Base-by-base conservation (phyloP, 2,329 filamentous ascomycete genomes). In the Calonectria pauciramosa region DNA sequence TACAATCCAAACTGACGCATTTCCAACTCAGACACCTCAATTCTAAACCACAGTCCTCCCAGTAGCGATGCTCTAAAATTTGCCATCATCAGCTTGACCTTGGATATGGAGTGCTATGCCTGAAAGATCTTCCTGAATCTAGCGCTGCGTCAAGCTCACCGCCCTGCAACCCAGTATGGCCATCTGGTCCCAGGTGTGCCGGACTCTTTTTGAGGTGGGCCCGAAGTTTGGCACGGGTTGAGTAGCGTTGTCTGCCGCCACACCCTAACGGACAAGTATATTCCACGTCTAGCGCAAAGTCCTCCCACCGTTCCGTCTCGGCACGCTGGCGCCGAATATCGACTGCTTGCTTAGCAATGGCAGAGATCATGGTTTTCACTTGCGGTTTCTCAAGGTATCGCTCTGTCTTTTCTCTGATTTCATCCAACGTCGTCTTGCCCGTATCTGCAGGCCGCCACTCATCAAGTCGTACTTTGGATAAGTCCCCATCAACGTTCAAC, bases 391-490 rank as follows among this genome's bases (percentile, higher is more conserved):
- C 44, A 5, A 76, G 66, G 32, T 75, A 76, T 0, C 7, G 3
- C 0, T 18, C 2, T 0, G 69, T 70, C 3, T 59, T 20, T 0
- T 3, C 0, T 16, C 16, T 34, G 0, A 75, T 73, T 0, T 41
- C 30, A 0, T 9, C 10, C 14, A 76, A 20, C 0, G 69, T 76
- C 0, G 10, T 63, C 0, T 59, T 4, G 0, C 72, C 73, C 0
- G 69, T 73, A 6, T 44, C 36, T 0, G n/a, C 6, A 0, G 74
- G 74, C 0, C 68, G 68, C 74, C 74, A 75, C 0, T 72, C 68
- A 51, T 76, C 72, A 0, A 76, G 59, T 1, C 28, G 3, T 0
- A 72, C 7, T 1, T 28, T 32, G 2, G 52, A 38, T 8, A 76
- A 41, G 0, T 49, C 18, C 0, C 59, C 68, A 6, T 56, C 28